Base-by-base conservation (phyloP, 208 protist species). In the Acanthamoeba pearcei region DNA sequence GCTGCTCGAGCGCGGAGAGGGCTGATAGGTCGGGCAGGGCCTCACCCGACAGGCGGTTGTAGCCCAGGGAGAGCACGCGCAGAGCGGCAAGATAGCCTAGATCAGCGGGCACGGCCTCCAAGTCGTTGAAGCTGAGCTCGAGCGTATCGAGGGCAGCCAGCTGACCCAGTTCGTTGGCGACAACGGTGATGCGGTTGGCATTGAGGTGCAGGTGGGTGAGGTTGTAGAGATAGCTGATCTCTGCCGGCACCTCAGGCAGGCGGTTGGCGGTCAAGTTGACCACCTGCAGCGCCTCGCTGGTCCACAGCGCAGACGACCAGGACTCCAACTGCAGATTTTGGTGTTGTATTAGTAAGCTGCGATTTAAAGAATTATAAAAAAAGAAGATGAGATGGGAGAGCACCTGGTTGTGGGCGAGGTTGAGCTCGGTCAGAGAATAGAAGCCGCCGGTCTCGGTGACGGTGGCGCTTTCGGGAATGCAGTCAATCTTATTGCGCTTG, bases 201-300 rank as follows among this genome's bases (percentile, higher is more conserved):
- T 72, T 72, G 10, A 91, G 35, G 60, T 72, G 85, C n/a, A 91
- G 85, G 35, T 64, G 60, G 32, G 85, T 91, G 32, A 91, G 60
- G 57, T 72, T 72, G 85, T 91, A 91, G n/a, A 91, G 85, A 57
- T 91, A 74, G 85, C 57, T 72, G 32, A 91, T 91, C 57, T 91
- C 85, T 29, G 85, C 85, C 1, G 85, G 85, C 51, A 91, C 57
- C 15, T 91, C 85, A 3, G 85, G 51, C 13, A 91, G 57, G 29
- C 19, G 49, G 57, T 91, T 91, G 57, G 85, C 51, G 5, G 85
- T 91, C 51, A 91, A 2, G 13, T 91, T 91, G 55, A 91, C 53
- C 35, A 64, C 32, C 55, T 70, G 85, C 85, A 91, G 51, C 19
- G 55, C 85, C 85, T 91, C 85, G 19, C 51, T 70, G 1, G 85